Evolutionary conservation across 2,329 filamentous ascomycete species (phyloP), one percentile per base, ranked within the genome.

Genomic region (Cercospora zeae-maydis): DNA sequence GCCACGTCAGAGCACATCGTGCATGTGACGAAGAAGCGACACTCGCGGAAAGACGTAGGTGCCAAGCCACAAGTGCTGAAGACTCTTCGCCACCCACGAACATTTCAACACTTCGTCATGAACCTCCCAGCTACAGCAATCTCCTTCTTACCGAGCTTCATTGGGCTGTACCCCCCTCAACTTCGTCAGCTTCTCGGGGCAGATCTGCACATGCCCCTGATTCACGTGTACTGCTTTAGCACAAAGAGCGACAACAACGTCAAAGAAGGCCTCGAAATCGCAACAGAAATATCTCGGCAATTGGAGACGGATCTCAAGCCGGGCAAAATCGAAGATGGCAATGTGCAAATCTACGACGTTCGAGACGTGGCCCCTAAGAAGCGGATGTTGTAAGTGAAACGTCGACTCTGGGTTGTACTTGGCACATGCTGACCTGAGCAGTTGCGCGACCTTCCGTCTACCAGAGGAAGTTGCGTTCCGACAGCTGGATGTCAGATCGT

Each of bases 181-280:
- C 66, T 72, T 16, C 67, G 64, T 9, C 57, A 68, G 30, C 52
- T 66, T 9, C 66, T 73, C 0, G 70, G 67, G 5, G 54, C 64
- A 27, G 66, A 70, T 14, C 58, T 77, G 45, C 0, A 82, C 64
- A 80, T 98, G 53, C 95, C 95, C 0, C 83, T 96, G 78, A 82
- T 98, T 11, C 95, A 99, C 75, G 90, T 90, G n/a, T 92, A 99
- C 79, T 96, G 92, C 79, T 99, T 99, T 79, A 89, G 89, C 24
- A 87, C 88, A 45, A 93, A 96, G 78, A 87, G 84, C 55, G 88
- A 91, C 36, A 87, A 92, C 70, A 89, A 92, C 63, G 82, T 84
- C 2, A 84, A 86, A 58, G 79, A 84, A 66, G 75, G 73, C 30
- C 72, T 76, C 59, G 76, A 90, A 62, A 87, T 93, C 62, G 90